Evolutionary conservation across 2,329 filamentous ascomycete species (phyloP), one percentile per base, ranked within the genome.

Genomic region (Colletotrichum zoysiae): DNA sequence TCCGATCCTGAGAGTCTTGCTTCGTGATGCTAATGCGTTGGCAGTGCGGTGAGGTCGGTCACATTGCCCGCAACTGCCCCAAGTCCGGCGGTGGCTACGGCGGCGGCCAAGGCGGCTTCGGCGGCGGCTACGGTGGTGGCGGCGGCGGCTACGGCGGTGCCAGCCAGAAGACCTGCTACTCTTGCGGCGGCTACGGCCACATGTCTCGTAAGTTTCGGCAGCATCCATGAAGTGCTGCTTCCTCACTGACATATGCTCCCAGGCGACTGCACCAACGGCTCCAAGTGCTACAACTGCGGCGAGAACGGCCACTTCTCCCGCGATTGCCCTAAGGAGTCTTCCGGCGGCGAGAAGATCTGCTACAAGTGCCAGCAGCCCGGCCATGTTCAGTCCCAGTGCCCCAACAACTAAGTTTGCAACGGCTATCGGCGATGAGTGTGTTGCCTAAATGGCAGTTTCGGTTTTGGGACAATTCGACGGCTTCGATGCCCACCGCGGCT

Each of bases 241-340:
- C 65, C 44, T 55, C 65, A 50, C 62, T 61, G 68, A 77, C 61
- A 61, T 60, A 61, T 60, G 23, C n/a, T 61, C 26, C 69, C 8
- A 90, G 89, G 89, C 77, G 96, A 98, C 86, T 99, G 96, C 86
- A 97, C 95, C 78, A 97, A 98, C 84, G 96, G 96, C 79, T 95
- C 97, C 88, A 98, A 98, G 89, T 99, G 96, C 92, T 99, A 98
- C 91, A 98, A 98, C 91, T 98, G 96, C 78, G 90, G 90, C 80
- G 95, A 98, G 87, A 93, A 95, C 78, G 95, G 96, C 74, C 95
- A 98, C 85, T 91, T 98, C 83, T 97, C 93, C 76, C 93, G 95
- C 76, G 96, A 99, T 84, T 99, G 96, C 89, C 93, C 95, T 78
- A 95, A 95, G 82, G 95, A 97, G 86, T 93, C 93, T 72, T 90